phyloP scores from a whole-genome alignment of 176 grass and related monocot genomes.

The Puya raimondii region DNA sequence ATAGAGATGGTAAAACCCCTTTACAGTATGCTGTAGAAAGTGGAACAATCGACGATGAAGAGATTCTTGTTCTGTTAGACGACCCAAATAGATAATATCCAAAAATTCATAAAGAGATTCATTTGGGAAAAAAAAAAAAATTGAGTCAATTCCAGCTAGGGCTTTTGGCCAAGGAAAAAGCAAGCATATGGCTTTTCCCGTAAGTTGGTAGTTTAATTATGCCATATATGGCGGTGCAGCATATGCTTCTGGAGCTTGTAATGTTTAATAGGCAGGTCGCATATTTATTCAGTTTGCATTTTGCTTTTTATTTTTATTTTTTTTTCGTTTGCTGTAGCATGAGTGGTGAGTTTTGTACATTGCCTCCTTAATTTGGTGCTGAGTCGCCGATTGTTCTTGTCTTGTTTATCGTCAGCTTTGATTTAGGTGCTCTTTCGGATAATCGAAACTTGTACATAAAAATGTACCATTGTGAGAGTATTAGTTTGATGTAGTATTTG shows the following conservation, averaged over 20 bases:
- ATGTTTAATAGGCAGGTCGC: slow-evolving; percentile 5
- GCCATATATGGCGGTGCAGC: slow-evolving; percentile 9
- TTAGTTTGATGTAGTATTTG: slow-evolving; percentile 19
- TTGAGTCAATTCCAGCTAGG: slow-evolving; percentile 9
- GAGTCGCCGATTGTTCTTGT: background rate
- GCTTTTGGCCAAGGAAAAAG: background rate
- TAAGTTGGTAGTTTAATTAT: background rate
- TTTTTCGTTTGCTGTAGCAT: slow-evolving; percentile 48
- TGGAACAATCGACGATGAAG: slow-evolving; percentile 69
- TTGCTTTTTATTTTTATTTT: slow-evolving; percentile 14
- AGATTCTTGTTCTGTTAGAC: slow-evolving; percentile 82
- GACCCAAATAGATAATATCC: slow-evolving; percentile 52
- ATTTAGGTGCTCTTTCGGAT: slow-evolving; percentile 28
- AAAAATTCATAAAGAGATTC: slow-evolving; percentile 8
- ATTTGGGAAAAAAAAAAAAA: slow-evolving; percentile 1
- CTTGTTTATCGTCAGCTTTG: slow-evolving; percentile 12
- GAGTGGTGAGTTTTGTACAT: slow-evolving; percentile 68
- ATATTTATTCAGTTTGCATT: slow-evolving; percentile 39
- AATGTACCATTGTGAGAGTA: slow-evolving; percentile 22
- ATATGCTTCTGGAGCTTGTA: slow-evolving; percentile 27
- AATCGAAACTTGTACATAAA: slow-evolving; percentile 43
- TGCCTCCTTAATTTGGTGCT: slow-evolving; percentile 28
- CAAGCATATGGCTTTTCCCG: background rate
- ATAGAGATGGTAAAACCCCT: slow-evolving; percentile 60
- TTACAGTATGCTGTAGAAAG: slow-evolving; percentile 71